These are phyloP conservation scores for Arachnopeziza araneosa DNA, from an alignment of 2,329 filamentous ascomycete genomes.

Conservation along the genomic window DNA sequence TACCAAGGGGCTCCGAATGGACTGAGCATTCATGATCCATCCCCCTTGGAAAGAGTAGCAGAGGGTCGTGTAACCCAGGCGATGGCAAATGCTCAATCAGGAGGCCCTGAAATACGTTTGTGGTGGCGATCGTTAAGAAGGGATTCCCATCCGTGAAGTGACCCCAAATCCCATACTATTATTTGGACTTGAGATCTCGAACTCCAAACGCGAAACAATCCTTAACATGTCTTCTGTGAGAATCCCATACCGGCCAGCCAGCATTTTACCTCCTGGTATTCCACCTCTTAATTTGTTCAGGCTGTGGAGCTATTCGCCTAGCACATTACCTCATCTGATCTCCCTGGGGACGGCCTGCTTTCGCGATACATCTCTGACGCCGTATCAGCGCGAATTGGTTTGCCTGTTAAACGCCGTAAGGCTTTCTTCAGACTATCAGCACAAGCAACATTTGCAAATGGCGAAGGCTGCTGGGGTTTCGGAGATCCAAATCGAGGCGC, in stretches of 20 bases:
- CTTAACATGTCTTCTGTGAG: slow-evolving; percentile 13
- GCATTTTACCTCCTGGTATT: slow-evolving; percentile 16
- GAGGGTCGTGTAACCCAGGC: not conserved
- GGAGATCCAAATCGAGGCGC: slow-evolving; percentile 15
- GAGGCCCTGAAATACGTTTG: not conserved
- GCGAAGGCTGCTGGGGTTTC: slow-evolving; percentile 14
- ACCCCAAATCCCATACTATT: not conserved
- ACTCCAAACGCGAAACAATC: not conserved
- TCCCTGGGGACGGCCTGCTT: slow-evolving; percentile 22
- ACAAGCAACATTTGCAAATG: slow-evolving; percentile 19
- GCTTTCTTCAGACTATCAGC: slow-evolving; percentile 20
- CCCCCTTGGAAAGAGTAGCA: not conserved
- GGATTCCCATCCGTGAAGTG: not conserved
- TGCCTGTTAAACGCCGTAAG: slow-evolving; percentile 17
- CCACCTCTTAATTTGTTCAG: slow-evolving; percentile 21
- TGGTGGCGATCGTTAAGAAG: not conserved
- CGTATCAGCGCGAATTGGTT: slow-evolving; percentile 18
- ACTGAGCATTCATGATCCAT: not conserved
- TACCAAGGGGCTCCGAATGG: not conserved
- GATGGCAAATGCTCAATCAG: not conserved
- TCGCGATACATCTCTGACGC: slow-evolving; percentile 19
- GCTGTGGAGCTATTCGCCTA: slow-evolving; percentile 20
- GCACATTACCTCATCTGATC: slow-evolving; percentile 21
- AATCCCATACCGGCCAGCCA: slow-evolving; percentile 19
- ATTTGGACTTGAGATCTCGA: not conserved